Evolutionary conservation across 148 eudicot genomes (phyloP).

Genomic region (Camellia granthamiana): DNA sequence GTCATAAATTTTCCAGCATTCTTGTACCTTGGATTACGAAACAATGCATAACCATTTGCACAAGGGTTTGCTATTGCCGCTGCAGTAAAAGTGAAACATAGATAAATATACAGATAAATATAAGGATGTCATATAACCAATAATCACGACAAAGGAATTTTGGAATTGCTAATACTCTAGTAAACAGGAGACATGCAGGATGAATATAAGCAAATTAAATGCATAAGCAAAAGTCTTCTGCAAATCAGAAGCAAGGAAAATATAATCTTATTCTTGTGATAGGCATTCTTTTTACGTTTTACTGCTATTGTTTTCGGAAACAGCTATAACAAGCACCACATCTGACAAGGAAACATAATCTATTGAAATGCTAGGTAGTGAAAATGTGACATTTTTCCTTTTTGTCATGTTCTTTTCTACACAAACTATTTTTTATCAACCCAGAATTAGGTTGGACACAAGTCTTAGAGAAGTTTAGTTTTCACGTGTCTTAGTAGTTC

Average conservation of each 20-base stretch:
- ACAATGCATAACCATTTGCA: slow-evolving; percentile 19
- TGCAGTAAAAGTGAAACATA: slow-evolving; percentile 35
- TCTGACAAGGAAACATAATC: background rate
- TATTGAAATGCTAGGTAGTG: background rate
- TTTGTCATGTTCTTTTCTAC: background rate
- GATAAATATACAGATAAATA: background rate
- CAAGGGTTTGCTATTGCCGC: slow-evolving; percentile 61
- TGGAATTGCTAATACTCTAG: background rate
- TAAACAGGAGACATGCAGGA: background rate
- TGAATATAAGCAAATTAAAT: background rate
- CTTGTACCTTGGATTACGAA: slow-evolving; percentile 51
- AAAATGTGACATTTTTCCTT: background rate
- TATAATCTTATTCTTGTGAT: background rate
- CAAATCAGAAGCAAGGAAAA: background rate
- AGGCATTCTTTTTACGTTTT: background rate
- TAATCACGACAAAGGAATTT: background rate
- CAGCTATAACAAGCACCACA: background rate
- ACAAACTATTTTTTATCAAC: background rate
- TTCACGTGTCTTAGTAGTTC: background rate
- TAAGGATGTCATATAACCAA: background rate
- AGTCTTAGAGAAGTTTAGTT: background rate
- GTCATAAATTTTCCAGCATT: slow-evolving; percentile 42
- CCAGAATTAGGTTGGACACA: background rate
- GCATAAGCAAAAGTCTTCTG: background rate
- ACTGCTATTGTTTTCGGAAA: background rate